These are phyloP conservation scores for Podospora tetraspora DNA, from an alignment of 495 filamentous ascomycete genomes.

Conservation along the genomic window DNA sequence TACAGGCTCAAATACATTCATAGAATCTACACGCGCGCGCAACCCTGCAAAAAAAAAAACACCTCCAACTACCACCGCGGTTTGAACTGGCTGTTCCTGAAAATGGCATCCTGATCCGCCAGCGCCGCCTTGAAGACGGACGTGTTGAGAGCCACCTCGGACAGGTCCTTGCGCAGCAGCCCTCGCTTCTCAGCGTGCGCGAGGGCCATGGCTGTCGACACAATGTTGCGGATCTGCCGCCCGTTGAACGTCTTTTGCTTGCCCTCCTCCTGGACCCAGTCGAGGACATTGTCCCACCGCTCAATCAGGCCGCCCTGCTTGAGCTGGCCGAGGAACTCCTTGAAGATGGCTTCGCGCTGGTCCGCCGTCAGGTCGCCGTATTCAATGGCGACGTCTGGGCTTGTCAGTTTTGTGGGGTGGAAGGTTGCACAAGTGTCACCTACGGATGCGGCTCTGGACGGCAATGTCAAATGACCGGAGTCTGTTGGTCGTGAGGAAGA, in stretches of 20 bases:
- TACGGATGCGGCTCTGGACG: conserved; percentile 16
- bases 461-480: conserved; percentile 17
- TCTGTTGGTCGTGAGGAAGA: conserved; percentile 56
- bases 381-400: conserved; percentile 11
- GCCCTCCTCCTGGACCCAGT: conserved; percentile 21
- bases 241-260: conserved; percentile 22
- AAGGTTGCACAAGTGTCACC: not conserved
- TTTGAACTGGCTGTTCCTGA: conserved; percentile 2
- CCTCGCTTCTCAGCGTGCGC: conserved; percentile 11
- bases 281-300: conserved; percentile 11
- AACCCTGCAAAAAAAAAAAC: not conserved
- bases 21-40: not conserved
- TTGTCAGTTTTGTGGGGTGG: not conserved
- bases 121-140: conserved; percentile 4
- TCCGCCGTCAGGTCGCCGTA: conserved; percentile 15
- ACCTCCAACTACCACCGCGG: not conserved
- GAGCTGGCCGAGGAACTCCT: conserved; percentile 19
- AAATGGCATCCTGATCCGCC: conserved; percentile 2
- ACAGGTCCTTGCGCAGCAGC: conserved; percentile 4
- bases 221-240: conserved; percentile 34
- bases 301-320: conserved; percentile 15
- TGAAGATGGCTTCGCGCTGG: conserved; percentile 20
- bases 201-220: conserved; percentile 20
- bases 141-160: conserved; percentile 5
- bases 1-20: not conserved